A percentile compares a stretch with the other conserved stretches of the same genome.
phyloP scores from a whole-genome alignment of 768 basidiomycete species.

The Tricholoma furcatifolium region DNA sequence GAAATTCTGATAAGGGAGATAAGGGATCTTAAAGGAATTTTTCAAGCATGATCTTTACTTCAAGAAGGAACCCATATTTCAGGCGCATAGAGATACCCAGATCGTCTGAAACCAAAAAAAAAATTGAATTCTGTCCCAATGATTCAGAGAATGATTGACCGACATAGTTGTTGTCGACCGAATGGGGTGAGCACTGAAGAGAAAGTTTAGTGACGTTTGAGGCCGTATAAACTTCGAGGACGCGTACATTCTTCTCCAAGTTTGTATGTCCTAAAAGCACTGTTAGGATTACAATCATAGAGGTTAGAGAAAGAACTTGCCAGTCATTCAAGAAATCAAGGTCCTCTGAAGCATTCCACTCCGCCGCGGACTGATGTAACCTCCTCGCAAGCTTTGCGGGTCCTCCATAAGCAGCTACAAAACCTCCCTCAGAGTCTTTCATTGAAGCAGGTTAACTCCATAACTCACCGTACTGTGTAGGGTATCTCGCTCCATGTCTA shows the following conservation, averaged over 20 bases:
- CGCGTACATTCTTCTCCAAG: constrained; percentile 78
- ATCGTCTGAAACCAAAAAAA: constrained; percentile 40
- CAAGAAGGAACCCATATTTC: constrained; percentile 77
- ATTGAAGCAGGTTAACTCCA: neutral
- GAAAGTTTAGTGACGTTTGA: constrained; percentile 10
- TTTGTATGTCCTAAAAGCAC: constrained; percentile 70
- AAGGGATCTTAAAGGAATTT: neutral
- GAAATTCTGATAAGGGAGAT: constrained; percentile 45
- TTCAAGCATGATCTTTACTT: constrained; percentile 31
- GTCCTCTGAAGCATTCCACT: constrained; percentile 65
- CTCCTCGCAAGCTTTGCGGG: constrained; percentile 56
- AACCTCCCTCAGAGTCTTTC: neutral
- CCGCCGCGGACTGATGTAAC: constrained; percentile 49
- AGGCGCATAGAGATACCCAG: constrained; percentile 70
- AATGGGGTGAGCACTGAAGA: constrained; percentile 82
- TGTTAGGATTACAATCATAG: neutral
- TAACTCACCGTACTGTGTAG: constrained; percentile 61
- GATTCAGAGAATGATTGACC: constrained; percentile 19
- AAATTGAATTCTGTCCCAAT: neutral
- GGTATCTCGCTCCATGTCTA: constrained; percentile 77
- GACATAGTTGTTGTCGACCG: constrained; percentile 83
- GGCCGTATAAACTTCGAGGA: neutral
- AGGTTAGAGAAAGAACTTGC: constrained; percentile 37
- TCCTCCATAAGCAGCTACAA: constrained; percentile 58
- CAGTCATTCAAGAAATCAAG: constrained; percentile 82